A percentile compares a stretch with the other conserved stretches of the same genome.
Conservation (phyloP, 345 rosid species). For the Citrus hindsii region DNA sequence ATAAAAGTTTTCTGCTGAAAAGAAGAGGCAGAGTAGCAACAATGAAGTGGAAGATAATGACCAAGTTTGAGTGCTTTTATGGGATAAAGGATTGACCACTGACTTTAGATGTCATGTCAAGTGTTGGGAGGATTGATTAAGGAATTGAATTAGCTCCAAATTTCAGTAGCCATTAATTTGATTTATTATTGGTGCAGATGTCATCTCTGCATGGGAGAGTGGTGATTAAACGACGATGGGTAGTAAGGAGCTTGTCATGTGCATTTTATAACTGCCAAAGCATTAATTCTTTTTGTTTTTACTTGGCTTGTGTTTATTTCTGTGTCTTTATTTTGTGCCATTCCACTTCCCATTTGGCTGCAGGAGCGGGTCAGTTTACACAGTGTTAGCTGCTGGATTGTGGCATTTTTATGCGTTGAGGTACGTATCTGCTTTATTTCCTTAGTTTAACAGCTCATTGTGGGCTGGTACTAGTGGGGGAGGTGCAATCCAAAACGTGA, state of each 20-base stretch:
- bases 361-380: conserved; percentile 24
- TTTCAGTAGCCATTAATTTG: neutral
- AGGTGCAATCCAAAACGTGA: neutral
- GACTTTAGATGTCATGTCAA: neutral
- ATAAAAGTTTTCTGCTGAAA: neutral
- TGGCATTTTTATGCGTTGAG: neutral
- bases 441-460: neutral
- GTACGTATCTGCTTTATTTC: neutral
- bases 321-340: neutral
- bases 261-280: neutral
- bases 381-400: neutral
- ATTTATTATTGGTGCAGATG: neutral
- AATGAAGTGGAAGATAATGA: neutral
- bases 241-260: neutral
- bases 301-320: neutral
- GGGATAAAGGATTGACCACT: neutral
- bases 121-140: neutral
- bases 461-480: neutral
- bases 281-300: neutral
- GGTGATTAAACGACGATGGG: neutral
- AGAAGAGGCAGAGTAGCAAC: neutral
- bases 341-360: conserved; percentile 22
- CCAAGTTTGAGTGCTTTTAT: neutral
- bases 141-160: neutral
- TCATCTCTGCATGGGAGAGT: neutral